These are phyloP conservation scores for Colletotrichum spinosum DNA, from an alignment of 2,329 filamentous ascomycete genomes.

Conservation along the genomic window DNA sequence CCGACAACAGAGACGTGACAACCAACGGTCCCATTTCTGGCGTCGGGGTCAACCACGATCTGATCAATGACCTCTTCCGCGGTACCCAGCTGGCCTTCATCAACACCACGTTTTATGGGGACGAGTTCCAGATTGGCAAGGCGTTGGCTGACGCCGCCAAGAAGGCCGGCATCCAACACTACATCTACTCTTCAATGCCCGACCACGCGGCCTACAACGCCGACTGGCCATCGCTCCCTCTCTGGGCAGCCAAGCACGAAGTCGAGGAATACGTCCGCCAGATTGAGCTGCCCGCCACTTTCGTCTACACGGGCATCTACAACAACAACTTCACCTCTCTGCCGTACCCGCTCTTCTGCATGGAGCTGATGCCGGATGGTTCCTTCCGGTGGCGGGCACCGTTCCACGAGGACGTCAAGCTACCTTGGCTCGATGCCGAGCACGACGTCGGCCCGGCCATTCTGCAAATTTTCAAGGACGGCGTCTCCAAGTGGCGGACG, in stretches of 20 bases:
- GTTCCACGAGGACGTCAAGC: slow-evolving; percentile 87
- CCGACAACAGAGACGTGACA: slow-evolving; percentile 72
- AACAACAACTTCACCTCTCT: slow-evolving; percentile 99
- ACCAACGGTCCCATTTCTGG: slow-evolving; percentile 72
- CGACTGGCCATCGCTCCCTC: slow-evolving; percentile 83
- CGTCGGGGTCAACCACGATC: slow-evolving; percentile 75
- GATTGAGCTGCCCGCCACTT: slow-evolving; percentile 86
- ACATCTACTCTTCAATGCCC: slow-evolving; percentile 97
- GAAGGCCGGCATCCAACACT: slow-evolving; percentile 85
- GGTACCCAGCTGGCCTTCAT: slow-evolving; percentile 93
- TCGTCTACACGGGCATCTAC: slow-evolving; percentile 97
- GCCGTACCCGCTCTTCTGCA: slow-evolving; percentile 93
- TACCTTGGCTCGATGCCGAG: slow-evolving; percentile 96
- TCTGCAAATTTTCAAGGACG: slow-evolving; percentile 95
- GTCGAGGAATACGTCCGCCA: slow-evolving; percentile 92
- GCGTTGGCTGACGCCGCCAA: slow-evolving; percentile 91
- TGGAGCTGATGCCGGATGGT: slow-evolving; percentile 86
- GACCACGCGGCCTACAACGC: slow-evolving; percentile 86
- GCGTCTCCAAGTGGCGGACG: slow-evolving; percentile 84
- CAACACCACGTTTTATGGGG: slow-evolving; percentile 97
- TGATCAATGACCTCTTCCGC: slow-evolving; percentile 83
- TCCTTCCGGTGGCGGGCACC: slow-evolving; percentile 94
- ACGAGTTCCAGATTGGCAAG: slow-evolving; percentile 90
- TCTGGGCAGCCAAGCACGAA: slow-evolving; percentile 93
- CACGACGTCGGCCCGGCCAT: slow-evolving; percentile 95